These are phyloP conservation scores for Rhytidiadelphus loreus DNA, from an alignment of 225 moss, liverwort and hornwort species.

Conservation along the genomic window DNA sequence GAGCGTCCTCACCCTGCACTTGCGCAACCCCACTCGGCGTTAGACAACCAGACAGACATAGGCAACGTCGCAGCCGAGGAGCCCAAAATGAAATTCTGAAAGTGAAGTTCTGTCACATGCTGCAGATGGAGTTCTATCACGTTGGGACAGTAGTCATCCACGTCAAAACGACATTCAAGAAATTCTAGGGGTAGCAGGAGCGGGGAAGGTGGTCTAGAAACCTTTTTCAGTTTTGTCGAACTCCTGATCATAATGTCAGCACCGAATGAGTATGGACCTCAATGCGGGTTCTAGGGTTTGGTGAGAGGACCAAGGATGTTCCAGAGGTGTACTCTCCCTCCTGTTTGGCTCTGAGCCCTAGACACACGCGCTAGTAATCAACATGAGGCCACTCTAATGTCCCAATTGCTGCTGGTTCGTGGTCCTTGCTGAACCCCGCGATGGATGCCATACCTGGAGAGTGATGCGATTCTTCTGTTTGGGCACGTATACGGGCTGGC, in stretches of 20 bases:
- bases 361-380: not conserved
- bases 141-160: not conserved
- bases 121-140: not conserved
- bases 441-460: constrained; percentile 19
- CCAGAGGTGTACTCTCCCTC: not conserved
- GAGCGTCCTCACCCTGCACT: constrained; percentile 37
- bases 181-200: not conserved
- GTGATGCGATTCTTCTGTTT: constrained; percentile 84
- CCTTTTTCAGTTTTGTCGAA: not conserved
- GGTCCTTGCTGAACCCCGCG: not conserved
- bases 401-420: not conserved
- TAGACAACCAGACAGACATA: not conserved
- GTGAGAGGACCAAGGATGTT: not conserved
- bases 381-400: not conserved
- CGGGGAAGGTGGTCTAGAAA: not conserved
- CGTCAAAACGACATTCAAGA: not conserved
- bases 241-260: not conserved
- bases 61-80: not conserved
- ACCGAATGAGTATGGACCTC: not conserved
- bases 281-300: not conserved
- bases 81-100: not conserved
- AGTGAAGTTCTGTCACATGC: not conserved
- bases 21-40: not conserved
- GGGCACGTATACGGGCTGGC: constrained; percentile 72
- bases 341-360: not conserved